Percentiles rank a stretch among this genome's conserved stretches.
Evolutionary conservation across 768 basidiomycete genomes (phyloP).

Genomic region (Podaxis sp.): DNA sequence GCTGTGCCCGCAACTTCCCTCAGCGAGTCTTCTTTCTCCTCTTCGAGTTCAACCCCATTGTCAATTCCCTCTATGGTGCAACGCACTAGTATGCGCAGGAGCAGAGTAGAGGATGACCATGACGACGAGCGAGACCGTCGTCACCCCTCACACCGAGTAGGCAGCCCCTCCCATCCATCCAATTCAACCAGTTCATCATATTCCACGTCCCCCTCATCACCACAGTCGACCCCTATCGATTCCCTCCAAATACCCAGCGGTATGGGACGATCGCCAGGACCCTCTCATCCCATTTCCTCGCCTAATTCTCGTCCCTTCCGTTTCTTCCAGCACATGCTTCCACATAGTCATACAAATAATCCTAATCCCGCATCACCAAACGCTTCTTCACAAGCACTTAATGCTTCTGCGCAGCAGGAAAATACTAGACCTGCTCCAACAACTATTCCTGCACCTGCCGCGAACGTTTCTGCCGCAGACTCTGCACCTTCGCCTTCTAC

Average conservation of each 20-base stretch:
- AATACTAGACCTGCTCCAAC: slow-evolving; percentile 5
- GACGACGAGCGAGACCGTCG: slow-evolving; percentile 62
- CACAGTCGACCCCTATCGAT: slow-evolving; percentile 15
- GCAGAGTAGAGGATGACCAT: slow-evolving; percentile 60
- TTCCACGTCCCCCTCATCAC: slow-evolving; percentile 16
- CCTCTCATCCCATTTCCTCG: slow-evolving; percentile 13
- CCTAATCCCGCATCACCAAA: neutral
- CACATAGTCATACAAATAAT: slow-evolving; percentile 4
- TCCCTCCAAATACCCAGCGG: slow-evolving; percentile 8
- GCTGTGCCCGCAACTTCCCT: neutral
- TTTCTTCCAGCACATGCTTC: slow-evolving; percentile 21
- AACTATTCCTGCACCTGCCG: neutral
- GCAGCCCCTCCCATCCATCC: slow-evolving; percentile 18
- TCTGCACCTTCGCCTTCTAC: neutral
- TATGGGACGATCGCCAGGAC: slow-evolving; percentile 9
- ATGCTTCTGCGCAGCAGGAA: neutral
- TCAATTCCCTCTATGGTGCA: slow-evolving; percentile 14
- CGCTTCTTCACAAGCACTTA: neutral
- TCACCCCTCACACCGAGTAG: slow-evolving; percentile 61
- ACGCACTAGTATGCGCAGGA: slow-evolving; percentile 39
- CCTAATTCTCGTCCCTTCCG: slow-evolving; percentile 17
- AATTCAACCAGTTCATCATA: neutral
- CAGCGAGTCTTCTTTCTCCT: neutral
- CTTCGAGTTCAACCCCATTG: slow-evolving; percentile 13
- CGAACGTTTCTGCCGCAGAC: neutral